phyloP scores from a whole-genome alignment of 495 filamentous ascomycete genomes.

The Daldinia grandis region DNA sequence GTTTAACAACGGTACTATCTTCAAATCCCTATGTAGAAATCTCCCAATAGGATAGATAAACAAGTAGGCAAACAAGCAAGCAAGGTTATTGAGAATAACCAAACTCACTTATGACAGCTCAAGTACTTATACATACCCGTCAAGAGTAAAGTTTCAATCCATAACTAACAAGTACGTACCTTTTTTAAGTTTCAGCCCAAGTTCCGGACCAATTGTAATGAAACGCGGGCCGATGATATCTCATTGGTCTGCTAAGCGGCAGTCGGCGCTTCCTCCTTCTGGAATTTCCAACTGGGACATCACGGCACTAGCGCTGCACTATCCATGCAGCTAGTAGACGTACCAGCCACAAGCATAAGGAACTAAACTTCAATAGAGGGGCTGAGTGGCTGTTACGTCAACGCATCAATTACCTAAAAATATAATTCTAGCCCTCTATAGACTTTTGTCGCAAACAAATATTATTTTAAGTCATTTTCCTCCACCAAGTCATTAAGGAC shows the following conservation, averaged over 20 bases:
- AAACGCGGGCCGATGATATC: slow-evolving; percentile 28
- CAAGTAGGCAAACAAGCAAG: too few species aligned
- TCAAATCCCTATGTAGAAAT: too few species aligned
- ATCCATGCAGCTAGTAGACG: slow-evolving; percentile 5
- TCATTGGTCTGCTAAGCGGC: slow-evolving; percentile 35
- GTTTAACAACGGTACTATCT: too few species aligned
- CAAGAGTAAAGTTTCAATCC: not conserved
- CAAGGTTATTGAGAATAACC: too few species aligned
- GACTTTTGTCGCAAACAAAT: not conserved
- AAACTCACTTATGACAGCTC: too few species aligned
- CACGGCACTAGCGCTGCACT: slow-evolving; percentile 19
- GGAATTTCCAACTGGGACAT: slow-evolving; percentile 21
- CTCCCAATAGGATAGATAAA: too few species aligned
- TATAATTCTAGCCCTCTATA: not conserved
- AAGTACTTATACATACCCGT: not conserved
- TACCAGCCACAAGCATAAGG: slow-evolving; percentile 18
- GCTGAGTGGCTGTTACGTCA: slow-evolving; percentile 12
- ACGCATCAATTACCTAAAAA: not conserved
- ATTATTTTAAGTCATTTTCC: not conserved
- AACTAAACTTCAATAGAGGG: not conserved
- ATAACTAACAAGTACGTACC: slow-evolving; percentile 15
- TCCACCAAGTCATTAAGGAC: not conserved
- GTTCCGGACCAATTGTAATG: slow-evolving; percentile 1
- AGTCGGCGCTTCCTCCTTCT: slow-evolving; percentile 26
- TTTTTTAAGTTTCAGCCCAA: slow-evolving; percentile 30